Evolutionary conservation across 2,329 filamentous ascomycete genomes (phyloP), one percentile per base, ranked within the genome.

Genomic region (Penicillium sp.): DNA sequence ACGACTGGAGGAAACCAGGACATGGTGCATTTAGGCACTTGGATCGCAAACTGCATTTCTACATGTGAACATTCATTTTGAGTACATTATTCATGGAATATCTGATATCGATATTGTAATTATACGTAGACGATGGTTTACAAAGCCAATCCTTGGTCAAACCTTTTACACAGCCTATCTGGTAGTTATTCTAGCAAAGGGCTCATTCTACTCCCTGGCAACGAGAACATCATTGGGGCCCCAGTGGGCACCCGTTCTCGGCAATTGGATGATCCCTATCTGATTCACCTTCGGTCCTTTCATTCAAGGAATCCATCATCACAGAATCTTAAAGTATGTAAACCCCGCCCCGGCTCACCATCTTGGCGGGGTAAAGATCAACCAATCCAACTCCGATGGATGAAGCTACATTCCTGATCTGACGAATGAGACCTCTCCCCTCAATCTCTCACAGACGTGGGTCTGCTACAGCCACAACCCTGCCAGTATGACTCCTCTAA

Each of bases 1-100:
- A 42, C 7, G 22, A 28, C 35, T 51, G 51, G 51, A 42, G 19
- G 52, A 64, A 33, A 48, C 22, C 22, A 40, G n/a, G 54, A 61
- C 35, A 51, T 14, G 26, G 30, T 10, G 45, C 19, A 13, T 33
- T 25, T 11, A 6, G 45, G 46, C 28, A 51, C n/a, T 33, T 33
- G 46, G 30, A 6, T 51, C 28, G 33, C 28, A 49, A 22, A 48
- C 25, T 28, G 46, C 28, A 51, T 51, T 28, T 11, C 16, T 8
- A 51, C 14, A 30, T 48, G 40, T 26, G 28, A 7, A 14, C 35
- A n/a, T 13, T 11, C 19, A 14, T 26, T 46, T 33, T 49, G 10
- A 51, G 46, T 51, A 51, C 28, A 51, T 51, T 51, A 22, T 49
- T 30, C 13, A 22, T 33, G 10, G 46, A 35, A 40, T 35, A 22